Conservation (phyloP, 306 rosid species). For the Quercus agrifolia region DNA sequence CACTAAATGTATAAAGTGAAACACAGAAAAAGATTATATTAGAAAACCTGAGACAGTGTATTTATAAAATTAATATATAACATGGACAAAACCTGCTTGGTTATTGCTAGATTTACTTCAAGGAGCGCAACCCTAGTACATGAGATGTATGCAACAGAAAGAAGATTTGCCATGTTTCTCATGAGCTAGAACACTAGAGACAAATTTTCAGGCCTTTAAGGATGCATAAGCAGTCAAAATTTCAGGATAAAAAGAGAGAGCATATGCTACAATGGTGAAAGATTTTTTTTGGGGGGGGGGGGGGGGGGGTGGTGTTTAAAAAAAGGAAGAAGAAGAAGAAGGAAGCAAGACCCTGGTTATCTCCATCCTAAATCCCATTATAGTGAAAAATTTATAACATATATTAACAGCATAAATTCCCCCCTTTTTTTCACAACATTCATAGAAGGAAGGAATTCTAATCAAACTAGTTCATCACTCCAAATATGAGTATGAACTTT, state of each 20-base stretch:
- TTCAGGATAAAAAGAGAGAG: not conserved
- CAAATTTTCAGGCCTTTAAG: not conserved
- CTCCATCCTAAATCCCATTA: not conserved
- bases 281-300: too few relatives aligned
- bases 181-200: not conserved
- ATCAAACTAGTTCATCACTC: not conserved
- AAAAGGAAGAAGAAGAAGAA: not conserved
- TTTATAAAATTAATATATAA: not conserved
- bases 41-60: slow-evolving; percentile 3
- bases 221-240: not conserved
- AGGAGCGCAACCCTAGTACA: not conserved
- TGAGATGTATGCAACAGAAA: not conserved
- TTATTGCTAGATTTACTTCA: not conserved
- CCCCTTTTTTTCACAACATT: not conserved
- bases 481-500: not conserved
- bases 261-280: not conserved
- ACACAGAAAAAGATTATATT: not conserved
- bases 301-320: too few relatives aligned
- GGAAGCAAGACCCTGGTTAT: not conserved
- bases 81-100: not conserved
- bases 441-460: not conserved
- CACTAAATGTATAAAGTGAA: slow-evolving; percentile 36
- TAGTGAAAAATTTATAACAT: not conserved
- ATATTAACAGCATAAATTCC: not conserved
- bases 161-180: not conserved